Conservation (phyloP, 2,329 filamentous ascomycete genomes). For the Cyclaneusma minus region DNA sequence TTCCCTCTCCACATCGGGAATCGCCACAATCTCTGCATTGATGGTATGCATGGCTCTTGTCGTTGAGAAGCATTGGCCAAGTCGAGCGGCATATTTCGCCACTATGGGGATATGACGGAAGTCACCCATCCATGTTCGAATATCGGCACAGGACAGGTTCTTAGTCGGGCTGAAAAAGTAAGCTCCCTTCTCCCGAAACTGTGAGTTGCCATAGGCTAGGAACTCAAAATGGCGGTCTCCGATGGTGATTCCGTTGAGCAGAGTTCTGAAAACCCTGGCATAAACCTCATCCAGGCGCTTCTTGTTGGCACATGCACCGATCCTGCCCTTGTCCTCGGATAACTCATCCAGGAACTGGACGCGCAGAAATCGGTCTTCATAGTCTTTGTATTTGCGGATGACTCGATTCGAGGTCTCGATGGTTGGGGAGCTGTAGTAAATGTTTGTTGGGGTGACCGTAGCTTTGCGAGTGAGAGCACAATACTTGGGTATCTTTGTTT, state of each 20-base stretch:
- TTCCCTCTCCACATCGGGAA: conserved; percentile 56
- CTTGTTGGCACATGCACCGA: conserved; percentile 36
- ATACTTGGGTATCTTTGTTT: conserved; percentile 46
- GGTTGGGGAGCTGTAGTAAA: conserved; percentile 62
- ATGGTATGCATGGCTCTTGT: conserved; percentile 59
- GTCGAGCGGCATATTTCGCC: conserved; percentile 77
- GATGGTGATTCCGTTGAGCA: conserved; percentile 67
- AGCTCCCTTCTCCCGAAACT: conserved; percentile 79
- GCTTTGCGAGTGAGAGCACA: conserved; percentile 65
- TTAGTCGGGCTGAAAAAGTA: conserved; percentile 77
- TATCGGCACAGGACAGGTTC: conserved; percentile 53
- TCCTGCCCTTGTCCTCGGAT: conserved; percentile 31
- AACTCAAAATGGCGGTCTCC: conserved; percentile 77
- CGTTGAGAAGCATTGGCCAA: conserved; percentile 93
- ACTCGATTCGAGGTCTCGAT: conserved; percentile 84
- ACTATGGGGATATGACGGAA: conserved; percentile 68
- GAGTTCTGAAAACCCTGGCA: conserved; percentile 52
- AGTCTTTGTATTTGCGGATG: conserved; percentile 52
- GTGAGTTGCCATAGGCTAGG: conserved; percentile 87
- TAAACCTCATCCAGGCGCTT: conserved; percentile 53
- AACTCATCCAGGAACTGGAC: conserved; percentile 83
- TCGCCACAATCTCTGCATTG: conserved; percentile 35
- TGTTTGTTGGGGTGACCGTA: conserved; percentile 67
- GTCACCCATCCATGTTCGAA: conserved; percentile 74
- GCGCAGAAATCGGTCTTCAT: conserved; percentile 67